Percentiles rank a stretch among this genome's conserved stretches.
These are phyloP conservation scores for Skeletonema potamos DNA, from an alignment of 108 stramenopile genomes.

Conservation along the genomic window DNA sequence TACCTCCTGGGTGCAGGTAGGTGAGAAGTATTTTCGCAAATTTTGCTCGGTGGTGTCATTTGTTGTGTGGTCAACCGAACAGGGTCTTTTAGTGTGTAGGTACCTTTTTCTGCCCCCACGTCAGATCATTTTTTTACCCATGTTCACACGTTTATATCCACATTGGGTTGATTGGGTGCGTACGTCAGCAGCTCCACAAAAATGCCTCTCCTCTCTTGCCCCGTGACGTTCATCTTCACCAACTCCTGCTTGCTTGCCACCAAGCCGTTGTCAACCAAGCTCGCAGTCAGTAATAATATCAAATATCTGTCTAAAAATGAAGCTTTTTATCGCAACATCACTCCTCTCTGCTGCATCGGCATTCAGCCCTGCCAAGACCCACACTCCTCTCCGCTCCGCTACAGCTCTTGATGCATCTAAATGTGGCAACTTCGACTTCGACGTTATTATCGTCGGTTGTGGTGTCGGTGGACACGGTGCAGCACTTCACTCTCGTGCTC, in stretches of 20 bases:
- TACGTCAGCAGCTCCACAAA: neutral
- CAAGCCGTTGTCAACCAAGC: neutral
- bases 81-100: no score
- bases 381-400: slow-evolving; percentile 3
- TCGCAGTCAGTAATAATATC: no score
- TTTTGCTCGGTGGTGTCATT: no score
- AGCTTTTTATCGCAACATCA: slow-evolving; percentile 23
- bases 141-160: neutral
- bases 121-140: no score
- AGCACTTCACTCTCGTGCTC: slow-evolving; percentile 93
- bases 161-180: neutral
- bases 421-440: slow-evolving; percentile 73
- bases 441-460: slow-evolving; percentile 93
- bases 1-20: no score
- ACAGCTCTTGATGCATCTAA: slow-evolving; percentile 32
- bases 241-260: neutral
- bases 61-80: no score
- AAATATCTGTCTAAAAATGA: neutral
- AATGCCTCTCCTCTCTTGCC: neutral
- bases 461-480: slow-evolving; percentile 99
- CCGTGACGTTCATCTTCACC: no score
- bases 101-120: neutral
- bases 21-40: no score
- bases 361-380: slow-evolving; percentile 8
- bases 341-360: slow-evolving; percentile 20